A percentile compares a stretch with the other conserved stretches of the same genome.
Conservation (phyloP, 805 yeast genomes). For the Candida silvicultrix region DNA sequence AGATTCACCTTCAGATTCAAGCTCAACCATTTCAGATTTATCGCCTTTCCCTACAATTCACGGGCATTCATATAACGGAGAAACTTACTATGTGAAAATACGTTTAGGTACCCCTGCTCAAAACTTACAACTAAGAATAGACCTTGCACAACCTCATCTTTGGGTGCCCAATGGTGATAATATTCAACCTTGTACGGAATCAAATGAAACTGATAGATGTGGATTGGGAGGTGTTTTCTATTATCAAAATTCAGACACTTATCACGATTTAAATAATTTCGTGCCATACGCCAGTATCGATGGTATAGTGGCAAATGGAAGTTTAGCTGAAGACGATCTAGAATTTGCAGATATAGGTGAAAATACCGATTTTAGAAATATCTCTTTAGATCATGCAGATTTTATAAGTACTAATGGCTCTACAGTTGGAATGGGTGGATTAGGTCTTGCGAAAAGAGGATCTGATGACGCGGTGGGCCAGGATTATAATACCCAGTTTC, state of each 20-base stretch:
- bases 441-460: slow-evolving; percentile 37
- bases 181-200: slow-evolving; percentile 5
- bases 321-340: slow-evolving; percentile 8
- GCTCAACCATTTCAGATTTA: neutral
- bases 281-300: slow-evolving; percentile 6
- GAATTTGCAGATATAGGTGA: neutral
- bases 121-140: slow-evolving; percentile 24
- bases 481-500: slow-evolving; percentile 15
- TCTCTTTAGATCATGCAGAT: slow-evolving; percentile 14
- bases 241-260: slow-evolving; percentile 3
- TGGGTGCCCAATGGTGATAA: slow-evolving; percentile 25
- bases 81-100: slow-evolving; percentile 25
- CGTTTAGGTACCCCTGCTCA: slow-evolving; percentile 28
- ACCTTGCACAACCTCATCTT: slow-evolving; percentile 31
- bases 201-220: neutral
- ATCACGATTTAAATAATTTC: neutral
- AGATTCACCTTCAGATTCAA: neutral
- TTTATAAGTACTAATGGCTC: slow-evolving; percentile 35
- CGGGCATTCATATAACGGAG: slow-evolving; percentile 1
- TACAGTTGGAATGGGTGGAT: slow-evolving; percentile 32
- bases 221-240: slow-evolving; percentile 10
- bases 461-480: neutral
- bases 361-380: neutral
- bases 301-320: slow-evolving; percentile 13
- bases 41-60: slow-evolving; percentile 9